These are phyloP conservation scores for Scheffersomyces segobiensis DNA, from an alignment of 1,139 yeast species.

Conservation along the genomic window DNA sequence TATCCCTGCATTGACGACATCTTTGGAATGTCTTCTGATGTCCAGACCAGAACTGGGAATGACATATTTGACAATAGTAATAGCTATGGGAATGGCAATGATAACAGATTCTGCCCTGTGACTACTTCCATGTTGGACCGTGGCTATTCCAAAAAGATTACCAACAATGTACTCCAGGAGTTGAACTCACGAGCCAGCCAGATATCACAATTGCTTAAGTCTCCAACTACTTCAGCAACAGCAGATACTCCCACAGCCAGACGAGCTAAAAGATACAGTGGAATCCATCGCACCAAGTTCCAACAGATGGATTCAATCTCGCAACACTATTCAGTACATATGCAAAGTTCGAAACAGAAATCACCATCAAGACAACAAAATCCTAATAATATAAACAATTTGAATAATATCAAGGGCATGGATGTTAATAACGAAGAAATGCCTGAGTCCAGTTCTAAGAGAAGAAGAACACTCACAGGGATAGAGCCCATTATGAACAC, in stretches of 20 bases:
- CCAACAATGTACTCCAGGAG: conserved; percentile 43
- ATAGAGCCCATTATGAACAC: conserved; percentile 23
- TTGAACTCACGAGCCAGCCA: conserved; percentile 37
- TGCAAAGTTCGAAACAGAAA: neutral
- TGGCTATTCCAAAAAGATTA: conserved; percentile 44
- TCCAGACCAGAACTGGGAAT: neutral
- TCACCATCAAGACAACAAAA: neutral
- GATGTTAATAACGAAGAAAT: neutral
- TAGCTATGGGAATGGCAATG: neutral
- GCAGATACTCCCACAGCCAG: conserved; percentile 10
- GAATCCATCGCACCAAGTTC: conserved; percentile 35
- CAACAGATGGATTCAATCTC: conserved; percentile 45
- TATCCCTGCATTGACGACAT: conserved; percentile 18
- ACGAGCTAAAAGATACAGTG: conserved; percentile 31
- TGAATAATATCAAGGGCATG: neutral
- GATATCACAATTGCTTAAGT: conserved; percentile 21
- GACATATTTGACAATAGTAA: neutral
- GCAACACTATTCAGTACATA: conserved; percentile 36
- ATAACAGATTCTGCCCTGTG: conserved; percentile 9
- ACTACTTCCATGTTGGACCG: conserved; percentile 30
- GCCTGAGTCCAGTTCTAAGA: conserved; percentile 16
- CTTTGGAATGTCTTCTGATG: conserved; percentile 1
- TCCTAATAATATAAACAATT: neutral
- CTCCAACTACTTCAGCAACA: conserved; percentile 9
- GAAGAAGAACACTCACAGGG: conserved; percentile 25